These are phyloP conservation scores for Polyporus tsugae DNA, from an alignment of 1,284 basidiomycete species.

Conservation along the genomic window DNA sequence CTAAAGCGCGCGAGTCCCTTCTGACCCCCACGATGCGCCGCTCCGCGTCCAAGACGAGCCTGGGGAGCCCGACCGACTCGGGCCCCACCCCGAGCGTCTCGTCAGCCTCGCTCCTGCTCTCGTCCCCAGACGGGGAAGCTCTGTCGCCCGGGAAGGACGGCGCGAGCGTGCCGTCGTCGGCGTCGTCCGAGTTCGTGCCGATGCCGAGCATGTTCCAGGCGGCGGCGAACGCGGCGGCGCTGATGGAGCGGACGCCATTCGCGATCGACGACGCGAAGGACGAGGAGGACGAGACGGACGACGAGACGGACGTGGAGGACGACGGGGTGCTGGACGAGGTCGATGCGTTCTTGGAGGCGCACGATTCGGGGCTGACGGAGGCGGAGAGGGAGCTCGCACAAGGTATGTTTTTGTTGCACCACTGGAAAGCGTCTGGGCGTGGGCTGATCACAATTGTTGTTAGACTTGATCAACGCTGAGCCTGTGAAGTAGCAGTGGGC, in stretches of 20 bases:
- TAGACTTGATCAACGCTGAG: slow-evolving; percentile 72
- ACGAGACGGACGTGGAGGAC: slow-evolving; percentile 61
- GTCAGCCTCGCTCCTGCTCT: slow-evolving; percentile 11
- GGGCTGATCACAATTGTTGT: background rate
- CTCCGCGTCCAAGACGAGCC: slow-evolving; percentile 63
- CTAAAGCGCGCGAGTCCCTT: slow-evolving; percentile 88
- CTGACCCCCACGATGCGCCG: slow-evolving; percentile 74
- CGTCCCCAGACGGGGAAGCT: slow-evolving; percentile 8
- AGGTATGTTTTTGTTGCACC: slow-evolving; percentile 49
- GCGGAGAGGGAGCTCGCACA: slow-evolving; percentile 87
- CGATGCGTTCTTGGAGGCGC: slow-evolving; percentile 91
- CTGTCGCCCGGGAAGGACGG: background rate
- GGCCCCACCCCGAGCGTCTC: slow-evolving; percentile 19
- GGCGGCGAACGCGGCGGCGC: slow-evolving; percentile 77
- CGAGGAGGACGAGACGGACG: slow-evolving; percentile 74
- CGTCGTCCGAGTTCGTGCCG: slow-evolving; percentile 53
- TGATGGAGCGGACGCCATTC: slow-evolving; percentile 91
- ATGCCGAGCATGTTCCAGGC: slow-evolving; percentile 68
- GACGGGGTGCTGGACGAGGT: slow-evolving; percentile 92
- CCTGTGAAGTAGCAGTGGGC: slow-evolving; percentile 54
- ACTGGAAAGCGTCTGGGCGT: background rate
- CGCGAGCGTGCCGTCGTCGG: slow-evolving; percentile 21
- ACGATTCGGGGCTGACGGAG: slow-evolving; percentile 87
- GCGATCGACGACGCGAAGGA: slow-evolving; percentile 93
- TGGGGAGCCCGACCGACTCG: slow-evolving; percentile 37